Conservation (phyloP, 2,329 filamentous ascomycete species). For the Neurospora sp. region DNA sequence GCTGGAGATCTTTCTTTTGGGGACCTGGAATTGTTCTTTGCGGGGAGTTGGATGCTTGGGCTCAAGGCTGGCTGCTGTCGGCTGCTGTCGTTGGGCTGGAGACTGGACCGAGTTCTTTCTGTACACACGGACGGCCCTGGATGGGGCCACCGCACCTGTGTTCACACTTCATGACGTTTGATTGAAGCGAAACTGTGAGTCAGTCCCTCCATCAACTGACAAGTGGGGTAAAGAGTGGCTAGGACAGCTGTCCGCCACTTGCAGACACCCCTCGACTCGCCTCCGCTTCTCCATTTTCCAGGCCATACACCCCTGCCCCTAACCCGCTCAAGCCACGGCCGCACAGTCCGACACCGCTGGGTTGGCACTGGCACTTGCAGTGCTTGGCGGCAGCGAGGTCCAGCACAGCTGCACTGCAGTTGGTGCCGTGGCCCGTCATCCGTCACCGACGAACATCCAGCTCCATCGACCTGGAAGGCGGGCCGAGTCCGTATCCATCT, state of each 20-base stretch:
- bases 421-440: background rate
- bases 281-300: background rate
- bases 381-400: background rate
- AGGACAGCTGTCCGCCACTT: conserved; percentile 6
- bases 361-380: background rate
- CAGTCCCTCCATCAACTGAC: conserved; percentile 17
- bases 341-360: background rate
- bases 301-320: background rate
- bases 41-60: background rate
- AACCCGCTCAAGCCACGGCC: background rate
- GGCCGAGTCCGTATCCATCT: background rate
- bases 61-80: background rate
- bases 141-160: background rate
- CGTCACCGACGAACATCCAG: background rate
- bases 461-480: background rate
- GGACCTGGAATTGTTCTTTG: background rate
- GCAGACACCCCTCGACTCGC: background rate
- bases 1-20: background rate
- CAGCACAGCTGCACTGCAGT: background rate
- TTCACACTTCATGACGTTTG: conserved; percentile 14
- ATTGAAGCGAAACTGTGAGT: conserved; percentile 13
- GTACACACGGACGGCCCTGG: background rate
- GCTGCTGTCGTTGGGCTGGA: background rate
- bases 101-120: background rate
- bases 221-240: conserved; percentile 9